Evolutionary conservation across 2,329 filamentous ascomycete species (phyloP).

Genomic region (Aspergillus sp.): DNA sequence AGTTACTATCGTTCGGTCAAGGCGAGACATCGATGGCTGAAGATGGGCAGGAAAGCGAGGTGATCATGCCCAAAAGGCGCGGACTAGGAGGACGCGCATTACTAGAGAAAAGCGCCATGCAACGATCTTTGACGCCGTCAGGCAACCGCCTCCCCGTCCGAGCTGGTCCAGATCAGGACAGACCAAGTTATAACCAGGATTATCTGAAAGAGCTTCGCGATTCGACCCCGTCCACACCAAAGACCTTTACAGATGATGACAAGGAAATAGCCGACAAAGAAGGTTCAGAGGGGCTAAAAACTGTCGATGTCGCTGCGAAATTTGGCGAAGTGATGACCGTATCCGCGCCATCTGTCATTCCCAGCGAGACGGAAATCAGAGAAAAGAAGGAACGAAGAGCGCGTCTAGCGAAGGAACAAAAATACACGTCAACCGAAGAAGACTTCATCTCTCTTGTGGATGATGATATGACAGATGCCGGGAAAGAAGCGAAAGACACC

Average conservation of each 20-base stretch:
- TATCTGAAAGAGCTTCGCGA: slow-evolving; percentile 82
- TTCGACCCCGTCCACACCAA: slow-evolving; percentile 80
- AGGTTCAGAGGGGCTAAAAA: slow-evolving; percentile 36
- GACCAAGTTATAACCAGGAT: slow-evolving; percentile 81
- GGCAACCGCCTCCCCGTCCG: slow-evolving; percentile 57
- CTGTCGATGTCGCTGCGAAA: slow-evolving; percentile 50
- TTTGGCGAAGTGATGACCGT: slow-evolving; percentile 44
- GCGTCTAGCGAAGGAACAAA: slow-evolving; percentile 70
- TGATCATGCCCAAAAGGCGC: slow-evolving; percentile 59
- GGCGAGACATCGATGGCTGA: slow-evolving; percentile 55
- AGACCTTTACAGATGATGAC: slow-evolving; percentile 39
- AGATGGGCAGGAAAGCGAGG: slow-evolving; percentile 53
- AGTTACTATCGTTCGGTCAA: slow-evolving; percentile 74
- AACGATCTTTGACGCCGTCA: slow-evolving; percentile 53
- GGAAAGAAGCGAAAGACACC: slow-evolving; percentile 67
- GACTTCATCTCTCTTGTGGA: slow-evolving; percentile 45
- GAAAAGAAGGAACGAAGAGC: slow-evolving; percentile 88
- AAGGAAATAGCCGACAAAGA: slow-evolving; percentile 35
- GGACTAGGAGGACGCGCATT: slow-evolving; percentile 63
- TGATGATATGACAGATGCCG: slow-evolving; percentile 50
- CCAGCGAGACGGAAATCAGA: slow-evolving; percentile 79
- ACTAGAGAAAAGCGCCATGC: slow-evolving; percentile 62
- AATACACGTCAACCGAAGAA: slow-evolving; percentile 59
- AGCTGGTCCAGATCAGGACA: slow-evolving; percentile 62
- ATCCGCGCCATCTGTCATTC: slow-evolving; percentile 53